Evolutionary conservation across 129 eudicot species (phyloP).

Genomic region (Solidago caesia): DNA sequence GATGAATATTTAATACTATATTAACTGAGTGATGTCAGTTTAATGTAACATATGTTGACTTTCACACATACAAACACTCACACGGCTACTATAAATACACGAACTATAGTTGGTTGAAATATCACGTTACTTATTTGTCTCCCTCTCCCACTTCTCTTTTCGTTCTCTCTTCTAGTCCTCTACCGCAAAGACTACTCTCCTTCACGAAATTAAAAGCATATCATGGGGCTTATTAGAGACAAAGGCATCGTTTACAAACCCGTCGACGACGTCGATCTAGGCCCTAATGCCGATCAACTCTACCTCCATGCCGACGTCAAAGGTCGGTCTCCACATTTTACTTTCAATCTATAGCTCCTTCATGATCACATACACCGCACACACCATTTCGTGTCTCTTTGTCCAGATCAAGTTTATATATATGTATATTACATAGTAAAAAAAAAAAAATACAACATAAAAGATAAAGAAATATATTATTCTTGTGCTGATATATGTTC

Average conservation of each 20-base stretch:
- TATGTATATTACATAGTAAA: too few species aligned
- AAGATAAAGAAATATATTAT: too few species aligned
- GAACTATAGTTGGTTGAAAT: slow-evolving; percentile 21
- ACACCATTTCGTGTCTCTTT: too few species aligned
- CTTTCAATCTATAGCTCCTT: background rate
- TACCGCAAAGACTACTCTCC: slow-evolving; percentile 12
- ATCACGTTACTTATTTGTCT: slow-evolving; percentile 21
- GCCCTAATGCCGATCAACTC: slow-evolving; percentile 54
- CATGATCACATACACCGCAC: background rate
- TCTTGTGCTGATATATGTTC: too few species aligned
- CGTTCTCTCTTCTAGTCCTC: background rate
- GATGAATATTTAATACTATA: background rate
- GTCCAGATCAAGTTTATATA: too few species aligned
- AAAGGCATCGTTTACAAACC: slow-evolving; percentile 66
- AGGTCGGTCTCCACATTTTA: slow-evolving; percentile 41
- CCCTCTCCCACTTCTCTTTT: background rate
- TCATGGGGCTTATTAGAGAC: slow-evolving; percentile 57
- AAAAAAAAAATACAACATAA: too few species aligned
- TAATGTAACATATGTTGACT: background rate
- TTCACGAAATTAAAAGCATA: slow-evolving; percentile 15
- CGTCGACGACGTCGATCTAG: slow-evolving; percentile 69
- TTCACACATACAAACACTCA: background rate
- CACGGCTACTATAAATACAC: slow-evolving; percentile 32
- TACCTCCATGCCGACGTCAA: slow-evolving; percentile 82
- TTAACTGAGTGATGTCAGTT: background rate